Conservation (phyloP, 164 flowering plant species). For the Liriodendron chinense region DNA sequence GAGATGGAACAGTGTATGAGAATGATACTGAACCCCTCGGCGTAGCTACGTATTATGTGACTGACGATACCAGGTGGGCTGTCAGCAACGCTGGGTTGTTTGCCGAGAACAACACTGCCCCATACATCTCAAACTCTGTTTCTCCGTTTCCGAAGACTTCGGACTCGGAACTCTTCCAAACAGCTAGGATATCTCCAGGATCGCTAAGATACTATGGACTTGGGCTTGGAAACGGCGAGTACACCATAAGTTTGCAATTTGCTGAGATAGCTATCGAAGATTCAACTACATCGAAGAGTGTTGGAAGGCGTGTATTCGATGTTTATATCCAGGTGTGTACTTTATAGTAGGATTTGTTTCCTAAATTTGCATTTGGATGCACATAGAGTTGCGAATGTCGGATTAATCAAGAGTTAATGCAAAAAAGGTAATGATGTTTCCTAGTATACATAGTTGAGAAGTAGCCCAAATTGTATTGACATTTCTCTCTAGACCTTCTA, state of each 20-base stretch:
- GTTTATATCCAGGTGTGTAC: conserved; percentile 70
- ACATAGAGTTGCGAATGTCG: not conserved
- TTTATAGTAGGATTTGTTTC: not conserved
- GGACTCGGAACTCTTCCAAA: conserved; percentile 67
- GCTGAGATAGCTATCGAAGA: conserved; percentile 43
- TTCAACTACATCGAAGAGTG: conserved; percentile 47
- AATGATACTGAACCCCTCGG: conserved; percentile 56
- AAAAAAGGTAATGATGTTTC: no score
- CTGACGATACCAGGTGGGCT: conserved; percentile 56
- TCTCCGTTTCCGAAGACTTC: conserved; percentile 46
- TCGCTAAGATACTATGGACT: conserved; percentile 83
- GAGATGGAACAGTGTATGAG: conserved; percentile 33
- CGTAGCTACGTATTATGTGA: conserved; percentile 61
- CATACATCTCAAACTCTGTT: conserved; percentile 22
- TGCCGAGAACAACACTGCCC: conserved; percentile 29
- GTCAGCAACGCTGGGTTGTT: conserved; percentile 71
- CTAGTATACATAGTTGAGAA: no score
- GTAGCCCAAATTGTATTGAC: no score
- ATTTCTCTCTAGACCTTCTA: no score
- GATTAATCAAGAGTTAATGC: not conserved
- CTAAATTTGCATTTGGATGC: not conserved
- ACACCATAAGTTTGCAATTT: conserved; percentile 65
- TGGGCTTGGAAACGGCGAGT: conserved; percentile 83
- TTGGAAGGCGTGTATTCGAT: conserved; percentile 79
- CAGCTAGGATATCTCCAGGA: conserved; percentile 67